Evolutionary conservation across 768 basidiomycete species (phyloP), one percentile per base, ranked within the genome.

Genomic region (Pleurotus ostreatus): DNA sequence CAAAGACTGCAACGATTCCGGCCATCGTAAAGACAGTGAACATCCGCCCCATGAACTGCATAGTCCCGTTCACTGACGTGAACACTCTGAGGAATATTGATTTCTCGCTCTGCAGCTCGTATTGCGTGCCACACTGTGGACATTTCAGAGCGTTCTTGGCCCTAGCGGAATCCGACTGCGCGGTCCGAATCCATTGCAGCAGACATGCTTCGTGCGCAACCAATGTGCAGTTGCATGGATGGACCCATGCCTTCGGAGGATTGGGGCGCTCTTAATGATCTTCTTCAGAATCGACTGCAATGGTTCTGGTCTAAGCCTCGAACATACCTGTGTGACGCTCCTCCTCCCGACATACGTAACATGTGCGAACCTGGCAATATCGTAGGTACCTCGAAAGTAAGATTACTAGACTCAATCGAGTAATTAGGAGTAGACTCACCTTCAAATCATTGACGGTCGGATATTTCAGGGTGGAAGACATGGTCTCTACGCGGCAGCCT

Each of bases 141-240:
- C 90, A 92, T 64, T 89, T 88, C 58, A 90, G 77, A 0, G 88
- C 87, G 64, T 88, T 86, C 1, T 78, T 70, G 25, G 81, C 76
- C 7, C 84, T 80, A 8, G 74, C 69, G 5, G 76, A 56, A 46
- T 74, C 83, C 20, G 78, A 74, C 61, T 92, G 86, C 2, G 88
- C 81, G 15, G 86, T 77, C 58, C 84, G 80, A 39, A 92, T 89
- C 90, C 90, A 92, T 60, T 84, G 81, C 30, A 91, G 77, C 13
- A 92, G 80, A 70, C 90, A 92, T 0, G 81, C 71, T 65, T 92
- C 88, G 68, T 92, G 90, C 2, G 90, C 90, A 40, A 92, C 74
- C 39, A 92, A 78, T 0, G 90, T 90, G 64, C 90, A 92, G 46
- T 72, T 83, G 68, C 90, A 92, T 2, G 90, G 90, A 62, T 92